Percentiles rank a stretch among this genome's conserved stretches.
Conservation (phyloP, 1,284 basidiomycete genomes). For the Ceratobasidium papillatum region DNA sequence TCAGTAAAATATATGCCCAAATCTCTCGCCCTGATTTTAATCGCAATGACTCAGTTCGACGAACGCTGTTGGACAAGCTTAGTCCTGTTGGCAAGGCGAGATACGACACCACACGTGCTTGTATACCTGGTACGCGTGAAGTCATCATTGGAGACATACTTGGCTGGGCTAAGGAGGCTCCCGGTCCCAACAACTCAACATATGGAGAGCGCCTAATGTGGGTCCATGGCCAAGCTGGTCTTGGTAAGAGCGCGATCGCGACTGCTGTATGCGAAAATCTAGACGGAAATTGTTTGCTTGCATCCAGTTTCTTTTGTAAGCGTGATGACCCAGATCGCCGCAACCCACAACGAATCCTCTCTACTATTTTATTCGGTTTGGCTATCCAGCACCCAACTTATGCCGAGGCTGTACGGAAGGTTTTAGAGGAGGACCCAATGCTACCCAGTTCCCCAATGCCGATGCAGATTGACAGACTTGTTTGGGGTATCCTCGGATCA, state of each 20-base stretch:
- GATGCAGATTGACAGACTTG: not conserved
- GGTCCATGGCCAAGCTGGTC: conserved; percentile 28
- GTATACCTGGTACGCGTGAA: not conserved
- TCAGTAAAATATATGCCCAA: not conserved
- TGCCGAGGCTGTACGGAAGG: not conserved
- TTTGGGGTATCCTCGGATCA: not conserved
- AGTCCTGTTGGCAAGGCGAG: not conserved
- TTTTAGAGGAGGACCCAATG: not conserved
- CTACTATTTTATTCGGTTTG: not conserved
- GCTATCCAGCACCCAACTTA: not conserved
- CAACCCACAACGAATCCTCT: not conserved
- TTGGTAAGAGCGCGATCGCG: conserved; percentile 29
- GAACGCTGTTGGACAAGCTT: not conserved
- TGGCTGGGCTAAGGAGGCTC: not conserved
- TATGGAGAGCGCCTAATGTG: not conserved
- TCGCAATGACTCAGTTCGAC: not conserved
- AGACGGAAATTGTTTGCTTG: not conserved
- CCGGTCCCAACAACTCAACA: not conserved
- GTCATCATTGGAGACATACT: not conserved
- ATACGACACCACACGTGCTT: not conserved
- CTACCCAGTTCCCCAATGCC: conserved; percentile 2
- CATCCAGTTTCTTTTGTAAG: conserved; percentile 29
- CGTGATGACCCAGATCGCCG: conserved; percentile 5
- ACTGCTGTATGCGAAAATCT: conserved; percentile 5
- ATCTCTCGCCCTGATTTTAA: not conserved